These are phyloP conservation scores for Erythrobasidium yunnanense DNA, from an alignment of 768 basidiomycete genomes.

Conservation along the genomic window DNA sequence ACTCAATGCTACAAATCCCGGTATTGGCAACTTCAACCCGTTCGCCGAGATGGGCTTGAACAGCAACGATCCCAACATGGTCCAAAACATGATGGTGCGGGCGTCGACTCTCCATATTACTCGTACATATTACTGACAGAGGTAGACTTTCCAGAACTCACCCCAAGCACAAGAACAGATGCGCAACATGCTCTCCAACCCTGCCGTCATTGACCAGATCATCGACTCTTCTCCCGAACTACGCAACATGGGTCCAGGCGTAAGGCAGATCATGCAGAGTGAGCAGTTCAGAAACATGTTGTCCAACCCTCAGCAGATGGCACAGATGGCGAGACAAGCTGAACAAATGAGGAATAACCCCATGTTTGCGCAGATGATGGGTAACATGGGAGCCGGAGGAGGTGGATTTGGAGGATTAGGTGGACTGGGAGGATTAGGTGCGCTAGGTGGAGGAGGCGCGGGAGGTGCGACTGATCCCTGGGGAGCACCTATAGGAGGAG, in stretches of 20 bases:
- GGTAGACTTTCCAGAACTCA: slow-evolving; percentile 6
- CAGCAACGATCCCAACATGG: slow-evolving; percentile 59
- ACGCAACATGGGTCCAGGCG: slow-evolving; percentile 63
- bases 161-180: slow-evolving; percentile 73
- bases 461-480: slow-evolving; percentile 8
- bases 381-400: slow-evolving; percentile 31
- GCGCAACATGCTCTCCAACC: slow-evolving; percentile 73
- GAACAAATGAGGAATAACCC: slow-evolving; percentile 33
- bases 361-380: slow-evolving; percentile 34
- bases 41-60: slow-evolving; percentile 86
- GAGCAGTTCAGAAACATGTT: slow-evolving; percentile 36
- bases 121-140: not conserved
- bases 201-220: slow-evolving; percentile 73
- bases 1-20: slow-evolving; percentile 34
- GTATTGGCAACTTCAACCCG: slow-evolving; percentile 57
- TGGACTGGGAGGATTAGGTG: slow-evolving; percentile 14
- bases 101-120: slow-evolving; percentile 51
- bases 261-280: slow-evolving; percentile 52
- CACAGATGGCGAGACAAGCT: slow-evolving; percentile 56
- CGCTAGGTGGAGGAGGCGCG: not conserved
- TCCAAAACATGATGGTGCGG: slow-evolving; percentile 71
- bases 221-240: slow-evolving; percentile 70
- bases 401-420: slow-evolving; percentile 31
- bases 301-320: slow-evolving; percentile 66
- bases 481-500: slow-evolving; percentile 1